Evolutionary conservation across 139 green algal genomes (phyloP).

Genomic region (Chlorella sp.): DNA sequence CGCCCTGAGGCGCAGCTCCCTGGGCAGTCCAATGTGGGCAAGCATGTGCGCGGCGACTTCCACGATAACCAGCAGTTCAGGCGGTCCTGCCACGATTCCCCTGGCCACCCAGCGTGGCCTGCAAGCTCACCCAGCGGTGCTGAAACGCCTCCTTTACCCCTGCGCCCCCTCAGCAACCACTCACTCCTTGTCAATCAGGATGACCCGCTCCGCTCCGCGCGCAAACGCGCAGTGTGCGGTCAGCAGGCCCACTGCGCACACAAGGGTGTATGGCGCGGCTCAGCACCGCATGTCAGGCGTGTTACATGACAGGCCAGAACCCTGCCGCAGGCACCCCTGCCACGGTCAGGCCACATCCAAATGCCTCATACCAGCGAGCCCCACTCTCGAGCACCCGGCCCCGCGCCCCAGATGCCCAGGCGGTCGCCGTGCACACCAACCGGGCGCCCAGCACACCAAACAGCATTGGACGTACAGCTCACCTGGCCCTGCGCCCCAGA

Average conservation of each 20-base stretch:
- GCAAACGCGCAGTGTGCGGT: conserved; percentile 66
- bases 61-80: too few species aligned
- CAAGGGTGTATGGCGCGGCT: neutral
- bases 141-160: too few species aligned
- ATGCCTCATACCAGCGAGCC: too few species aligned
- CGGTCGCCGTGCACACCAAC: neutral
- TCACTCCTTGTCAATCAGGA: conserved; percentile 70
- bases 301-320: neutral
- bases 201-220: conserved; percentile 54
- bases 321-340: too few species aligned
- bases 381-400: too few species aligned
- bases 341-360: too few species aligned
- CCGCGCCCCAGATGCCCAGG: neutral
- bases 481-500: conserved; percentile 79
- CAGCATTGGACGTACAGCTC: neutral
- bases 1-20: neutral
- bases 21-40: too few species aligned
- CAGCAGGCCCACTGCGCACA: conserved; percentile 64
- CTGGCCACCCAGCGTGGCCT: too few species aligned
- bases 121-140: too few species aligned
- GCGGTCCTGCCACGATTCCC: too few species aligned
- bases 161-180: neutral
- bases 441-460: neutral
- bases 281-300: neutral
- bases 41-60: too few species aligned